phyloP scores from a whole-genome alignment of 257 asterid species.

The Solanum gandarillasii region DNA sequence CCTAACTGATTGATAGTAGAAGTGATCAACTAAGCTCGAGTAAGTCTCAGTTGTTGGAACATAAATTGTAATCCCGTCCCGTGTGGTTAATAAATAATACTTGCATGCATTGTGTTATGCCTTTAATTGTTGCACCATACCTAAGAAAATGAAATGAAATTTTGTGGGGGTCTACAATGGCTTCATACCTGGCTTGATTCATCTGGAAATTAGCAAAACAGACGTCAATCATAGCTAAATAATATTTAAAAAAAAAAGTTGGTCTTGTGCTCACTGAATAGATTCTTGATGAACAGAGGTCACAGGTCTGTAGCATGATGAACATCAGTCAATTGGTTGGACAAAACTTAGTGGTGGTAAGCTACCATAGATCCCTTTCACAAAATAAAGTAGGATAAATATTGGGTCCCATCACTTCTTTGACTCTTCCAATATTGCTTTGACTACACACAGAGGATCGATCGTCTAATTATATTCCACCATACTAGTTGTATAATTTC shows the following conservation, averaged over 20 bases:
- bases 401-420: slow-evolving; percentile 1
- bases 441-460: neutral
- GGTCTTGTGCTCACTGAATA: neutral
- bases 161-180: neutral
- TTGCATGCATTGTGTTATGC: neutral
- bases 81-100: neutral
- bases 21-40: neutral
- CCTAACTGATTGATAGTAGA: neutral
- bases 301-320: slow-evolving; percentile 4
- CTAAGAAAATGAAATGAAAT: neutral
- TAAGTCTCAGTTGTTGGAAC: neutral
- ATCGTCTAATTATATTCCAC: neutral
- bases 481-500: neutral
- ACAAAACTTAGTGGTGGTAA: slow-evolving; percentile 42
- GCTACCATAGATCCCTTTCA: slow-evolving; percentile 24
- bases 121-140: too few species aligned
- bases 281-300: slow-evolving; percentile 6
- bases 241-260: rapidly evolving
- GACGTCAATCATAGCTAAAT: neutral
- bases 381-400: slow-evolving; percentile 7
- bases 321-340: slow-evolving; percentile 8
- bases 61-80: neutral
- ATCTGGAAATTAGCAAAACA: neutral
- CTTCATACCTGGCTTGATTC: neutral
- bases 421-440: neutral